Evolutionary conservation across 1,284 basidiomycete species (phyloP).

Genomic region (Ustilago nuda): DNA sequence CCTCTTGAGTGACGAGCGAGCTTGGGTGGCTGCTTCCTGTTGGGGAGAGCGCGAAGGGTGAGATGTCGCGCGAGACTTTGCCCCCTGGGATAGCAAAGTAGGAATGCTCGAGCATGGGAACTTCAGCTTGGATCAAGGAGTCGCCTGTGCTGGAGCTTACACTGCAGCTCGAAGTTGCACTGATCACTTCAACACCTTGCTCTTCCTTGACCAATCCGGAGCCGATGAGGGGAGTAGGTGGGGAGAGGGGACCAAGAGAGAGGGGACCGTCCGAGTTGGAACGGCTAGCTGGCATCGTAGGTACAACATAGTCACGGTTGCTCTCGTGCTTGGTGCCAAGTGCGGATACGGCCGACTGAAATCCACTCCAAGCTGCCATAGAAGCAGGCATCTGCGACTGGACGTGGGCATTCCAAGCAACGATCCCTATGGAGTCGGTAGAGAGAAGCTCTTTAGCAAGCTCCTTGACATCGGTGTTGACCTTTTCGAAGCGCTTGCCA

Average conservation of each 20-base stretch:
- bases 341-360: background rate
- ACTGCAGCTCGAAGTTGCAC: slow-evolving; percentile 28
- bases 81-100: slow-evolving; percentile 21
- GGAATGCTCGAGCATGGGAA: slow-evolving; percentile 16
- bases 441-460: slow-evolving; percentile 25
- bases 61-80: slow-evolving; percentile 21
- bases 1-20: slow-evolving; percentile 20
- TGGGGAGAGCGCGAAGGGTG: slow-evolving; percentile 26
- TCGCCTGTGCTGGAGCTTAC: slow-evolving; percentile 39
- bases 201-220: slow-evolving; percentile 18
- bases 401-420: slow-evolving; percentile 45
- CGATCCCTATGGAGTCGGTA: slow-evolving; percentile 28
- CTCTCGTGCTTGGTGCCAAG: slow-evolving; percentile 9
- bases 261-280: slow-evolving; percentile 39
- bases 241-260: slow-evolving; percentile 29
- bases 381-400: slow-evolving; percentile 32
- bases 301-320: slow-evolving; percentile 12
- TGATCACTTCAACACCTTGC: slow-evolving; percentile 12
- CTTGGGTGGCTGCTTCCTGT: slow-evolving; percentile 12
- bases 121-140: slow-evolving; percentile 17
- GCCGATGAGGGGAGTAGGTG: slow-evolving; percentile 7
- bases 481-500: slow-evolving; percentile 32
- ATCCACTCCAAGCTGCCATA: slow-evolving; percentile 36
- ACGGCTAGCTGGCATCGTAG: slow-evolving; percentile 12
- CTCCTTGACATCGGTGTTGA: slow-evolving; percentile 34